Evolutionary conservation across 2,329 filamentous ascomycete genomes (phyloP), one percentile per base, ranked within the genome.

Genomic region (Dothidotthia symphoricarpi): DNA sequence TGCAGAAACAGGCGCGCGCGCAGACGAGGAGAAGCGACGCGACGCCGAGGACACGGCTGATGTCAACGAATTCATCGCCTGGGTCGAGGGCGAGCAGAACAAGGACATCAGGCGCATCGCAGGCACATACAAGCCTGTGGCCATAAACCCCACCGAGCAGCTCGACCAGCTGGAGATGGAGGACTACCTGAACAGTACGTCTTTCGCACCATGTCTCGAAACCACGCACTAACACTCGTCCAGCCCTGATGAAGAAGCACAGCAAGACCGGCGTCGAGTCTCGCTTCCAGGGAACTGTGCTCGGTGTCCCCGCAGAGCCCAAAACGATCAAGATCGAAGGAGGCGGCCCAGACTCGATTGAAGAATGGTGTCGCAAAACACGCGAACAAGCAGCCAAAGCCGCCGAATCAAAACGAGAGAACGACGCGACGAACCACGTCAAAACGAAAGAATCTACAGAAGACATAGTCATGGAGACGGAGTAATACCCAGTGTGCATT

Each of bases 161-260:
- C 70, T 57, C 41, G 71, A 66, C 52, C 64, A 63, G 28, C 39
- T 62, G 54, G 57, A 69, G 44, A 66, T 66, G 55, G 72, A 75
- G 49, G 73, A 75, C 43, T 75, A 73, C 43, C 44, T 75, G 34
- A 72, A 66, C 14, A 65, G 67, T 69, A 55, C 37, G 64, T 47
- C 11, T 2, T 15, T 5, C n/a, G 17, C 1, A 13, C 5, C 13
- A 7, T 11, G 13, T n/a, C 13, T 12, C 27, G 16, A 7, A 5
- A 10, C 14, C 6, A 11, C 16, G 35, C 31, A 24, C 44, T 57
- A 37, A 55, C 44, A 16, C 19, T 13, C 24, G 16, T 33, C 12
- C 49, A 86, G 85, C 82, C 4, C 72, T 97, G 28, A 96, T 95
- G 68, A 93, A 90, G 69, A 95, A 94, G 61, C 87, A 95, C 66